Evolutionary conservation across 2,329 filamentous ascomycete genomes (phyloP), one percentile per base, ranked within the genome.

Genomic region (Exophiala lecanii-corni): DNA sequence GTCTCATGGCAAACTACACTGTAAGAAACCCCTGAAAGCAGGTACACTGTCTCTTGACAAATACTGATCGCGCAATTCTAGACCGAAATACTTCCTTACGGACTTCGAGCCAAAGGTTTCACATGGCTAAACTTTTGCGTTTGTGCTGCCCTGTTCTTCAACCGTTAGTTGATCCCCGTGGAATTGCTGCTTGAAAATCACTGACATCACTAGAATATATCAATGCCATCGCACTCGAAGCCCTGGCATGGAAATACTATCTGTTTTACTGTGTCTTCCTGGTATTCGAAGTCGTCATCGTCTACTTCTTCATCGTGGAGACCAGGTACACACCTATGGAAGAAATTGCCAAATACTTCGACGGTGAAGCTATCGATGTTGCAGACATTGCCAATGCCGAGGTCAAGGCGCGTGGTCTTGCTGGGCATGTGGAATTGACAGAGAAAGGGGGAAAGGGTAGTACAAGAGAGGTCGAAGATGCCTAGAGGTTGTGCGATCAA

Each of bases 251-350:
- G 61, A 62, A 59, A 36, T 65, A 63, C 40, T 65, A 64, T 30
- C 59, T 63, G 28, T 56, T 64, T 35, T 64, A 62, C 53, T 59
- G 55, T 48, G 47, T 51, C 13, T 62, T 57, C 48, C 50, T 62
- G 10, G 42, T 43, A 2, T 44, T 62, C 33, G 58, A 62, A 17
- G 40, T 62, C 3, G 31, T 53, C 6, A 50, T 60, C 16, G 60
- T 64, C n/a, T 66, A 50, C 37, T 62, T 61, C 51, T 60, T 55
- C 47, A 65, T 60, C 36, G 34, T 44, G 17, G 41, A 87, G 67
- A 86, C 82, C 10, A 79, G 78, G 57, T 81, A 81, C 3, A 78
- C 79, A 1, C 85, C 81, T 1, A 76, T 86, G 1, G 82, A 85
- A 59, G 79, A 84, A 58, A 73, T 84, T 49, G 77, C 81, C 35